Percentiles rank a stretch among this genome's conserved stretches.
Conservation (phyloP, 148 eudicot genomes). For the Vaccinium myrtillus region DNA sequence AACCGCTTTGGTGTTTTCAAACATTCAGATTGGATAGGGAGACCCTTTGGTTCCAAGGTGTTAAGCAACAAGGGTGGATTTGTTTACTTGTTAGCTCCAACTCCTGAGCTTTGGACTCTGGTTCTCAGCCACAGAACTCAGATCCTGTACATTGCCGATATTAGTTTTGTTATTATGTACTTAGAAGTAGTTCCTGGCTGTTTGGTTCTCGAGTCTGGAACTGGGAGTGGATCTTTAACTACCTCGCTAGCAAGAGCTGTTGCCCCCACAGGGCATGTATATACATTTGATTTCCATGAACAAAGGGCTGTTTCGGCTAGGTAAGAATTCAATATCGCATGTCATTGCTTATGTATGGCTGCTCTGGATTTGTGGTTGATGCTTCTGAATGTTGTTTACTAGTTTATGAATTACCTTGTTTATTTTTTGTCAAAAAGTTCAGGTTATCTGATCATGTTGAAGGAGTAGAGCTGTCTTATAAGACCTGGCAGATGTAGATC, state of each 20-base stretch:
- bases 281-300: constrained; percentile 94
- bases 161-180: constrained; percentile 63
- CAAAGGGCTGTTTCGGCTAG: constrained; percentile 85
- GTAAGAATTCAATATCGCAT: constrained; percentile 30
- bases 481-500: neutral
- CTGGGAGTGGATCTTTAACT: constrained; percentile 87
- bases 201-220: constrained; percentile 80
- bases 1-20: constrained; percentile 79
- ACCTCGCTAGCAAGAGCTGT: constrained; percentile 88
- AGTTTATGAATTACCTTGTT: neutral
- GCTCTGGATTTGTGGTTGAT: neutral
- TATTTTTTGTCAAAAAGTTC: neutral
- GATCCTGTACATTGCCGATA: constrained; percentile 87
- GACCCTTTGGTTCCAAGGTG: constrained; percentile 83
- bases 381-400: neutral
- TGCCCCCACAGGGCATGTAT: constrained; percentile 76
- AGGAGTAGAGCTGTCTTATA: neutral
- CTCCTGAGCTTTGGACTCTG: constrained; percentile 94
- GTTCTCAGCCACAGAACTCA: constrained; percentile 94
- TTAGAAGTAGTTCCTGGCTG: constrained; percentile 89
- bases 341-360: neutral
- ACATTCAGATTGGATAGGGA: constrained; percentile 83
- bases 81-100: constrained; percentile 86
- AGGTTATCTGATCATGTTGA: neutral
- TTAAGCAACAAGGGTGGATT: constrained; percentile 75